Base-by-base conservation (phyloP, 208 protist genomes). In the Wallacemonas rigidus region DNA sequence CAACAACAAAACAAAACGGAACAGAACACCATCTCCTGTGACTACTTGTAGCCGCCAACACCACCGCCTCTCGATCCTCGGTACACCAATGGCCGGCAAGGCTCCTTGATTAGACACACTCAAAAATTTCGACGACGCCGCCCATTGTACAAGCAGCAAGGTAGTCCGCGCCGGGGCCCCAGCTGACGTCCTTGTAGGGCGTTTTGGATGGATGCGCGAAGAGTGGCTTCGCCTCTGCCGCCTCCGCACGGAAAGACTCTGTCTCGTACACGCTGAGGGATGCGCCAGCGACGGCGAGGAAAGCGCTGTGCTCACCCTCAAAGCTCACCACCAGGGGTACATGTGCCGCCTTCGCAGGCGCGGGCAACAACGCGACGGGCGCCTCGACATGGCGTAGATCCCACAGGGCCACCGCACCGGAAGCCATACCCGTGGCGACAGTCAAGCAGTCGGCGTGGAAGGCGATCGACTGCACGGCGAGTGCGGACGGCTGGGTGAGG, bases 361-460 rank as follows among this genome's bases (percentile, higher is more conserved):
- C 50, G 3, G 70, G 57, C 35, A 93, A 48, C 54, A 74, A 61
- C 40, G 78, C 71, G 11, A 94, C 35, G 0, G 91, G 88, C 40
- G 64, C 67, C 3, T 87, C 77, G n/a, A 98, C 62, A 71, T 98
- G 97, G 48, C 98, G 87, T 48, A 99, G 83, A 85, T 99, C 98
- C 98, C 98, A 99, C 50, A 99, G 45, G 64, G 91, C 85, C 38
- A 91, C 89, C 14, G 69, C 87, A 2, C 93, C 87, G 69, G 95
- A 81, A 17, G 73, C 67, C 12, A 85, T 72, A 17, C 85, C 91
- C 12, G 87, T 88, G 4, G 97, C 95, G 44, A 99, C 69, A 50
- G 97, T 94, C 65, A 95, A 83, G 69, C 98, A 98, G 86, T 99
- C 98, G 36, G 96, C 87, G 53, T 86, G 96, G 80, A 99, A 99